Percentiles rank a stretch among this genome's conserved stretches.
phyloP scores from a whole-genome alignment of 352 stramenopile species.

The Thalassiosira mediterranea region DNA sequence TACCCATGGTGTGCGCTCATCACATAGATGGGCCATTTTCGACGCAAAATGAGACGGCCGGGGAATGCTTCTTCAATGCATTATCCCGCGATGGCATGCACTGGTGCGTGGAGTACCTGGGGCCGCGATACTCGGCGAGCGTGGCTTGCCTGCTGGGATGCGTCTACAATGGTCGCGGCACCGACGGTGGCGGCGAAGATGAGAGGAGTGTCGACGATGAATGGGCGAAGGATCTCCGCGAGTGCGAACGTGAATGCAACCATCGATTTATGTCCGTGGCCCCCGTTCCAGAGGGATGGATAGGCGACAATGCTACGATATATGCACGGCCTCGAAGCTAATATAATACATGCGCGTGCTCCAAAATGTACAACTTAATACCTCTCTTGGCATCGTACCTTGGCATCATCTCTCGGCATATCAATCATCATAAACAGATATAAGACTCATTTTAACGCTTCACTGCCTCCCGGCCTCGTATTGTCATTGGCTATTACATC shows the following conservation, averaged over 20 bases:
- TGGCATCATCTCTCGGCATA: no score
- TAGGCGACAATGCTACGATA: no score
- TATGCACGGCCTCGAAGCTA: no score
- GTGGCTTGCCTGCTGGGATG: conserved; percentile 54
- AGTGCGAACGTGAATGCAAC: conserved; percentile 38
- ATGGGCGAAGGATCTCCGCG: not conserved
- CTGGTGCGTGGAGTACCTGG: conserved; percentile 53
- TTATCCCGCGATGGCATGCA: conserved; percentile 55
- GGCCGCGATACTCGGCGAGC: conserved; percentile 27
- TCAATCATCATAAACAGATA: no score
- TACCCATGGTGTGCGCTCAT: conserved; percentile 36
- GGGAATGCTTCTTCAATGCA: conserved; percentile 22
- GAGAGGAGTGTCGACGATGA: not conserved
- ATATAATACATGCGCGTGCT: no score
- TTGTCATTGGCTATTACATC: no score
- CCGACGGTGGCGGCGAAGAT: not conserved
- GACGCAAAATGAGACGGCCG: not conserved
- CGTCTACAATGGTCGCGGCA: conserved; percentile 26
- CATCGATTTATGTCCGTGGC: conserved; percentile 46
- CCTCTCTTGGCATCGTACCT: no score
- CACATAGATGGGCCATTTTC: conserved; percentile 6
- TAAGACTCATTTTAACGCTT: no score
- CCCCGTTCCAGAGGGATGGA: no score
- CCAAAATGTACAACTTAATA: no score
- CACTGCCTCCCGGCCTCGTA: no score